phyloP scores from a whole-genome alignment of 179 eudicot species.

The Spinacia oleracea region DNA sequence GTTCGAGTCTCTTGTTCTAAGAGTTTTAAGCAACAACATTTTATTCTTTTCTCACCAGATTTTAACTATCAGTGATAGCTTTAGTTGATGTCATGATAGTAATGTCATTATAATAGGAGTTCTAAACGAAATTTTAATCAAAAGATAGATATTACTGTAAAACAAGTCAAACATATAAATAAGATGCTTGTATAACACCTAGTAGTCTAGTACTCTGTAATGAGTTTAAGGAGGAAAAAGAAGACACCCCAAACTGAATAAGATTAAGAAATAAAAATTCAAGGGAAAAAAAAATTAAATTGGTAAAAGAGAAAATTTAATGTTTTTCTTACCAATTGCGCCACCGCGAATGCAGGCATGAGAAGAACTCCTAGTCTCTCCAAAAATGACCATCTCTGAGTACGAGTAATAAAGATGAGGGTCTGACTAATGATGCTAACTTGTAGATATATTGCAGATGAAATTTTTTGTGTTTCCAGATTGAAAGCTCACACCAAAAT shows the following conservation, averaged over 20 bases:
- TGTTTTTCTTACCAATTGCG: slow-evolving; percentile 59
- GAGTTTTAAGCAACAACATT: neutral
- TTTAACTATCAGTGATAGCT: no score
- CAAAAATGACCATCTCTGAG: slow-evolving; percentile 74
- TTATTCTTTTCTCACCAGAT: no score
- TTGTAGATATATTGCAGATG: slow-evolving; percentile 72
- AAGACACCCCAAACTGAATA: neutral
- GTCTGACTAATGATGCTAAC: slow-evolving; percentile 82
- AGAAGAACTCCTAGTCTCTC: slow-evolving; percentile 72
- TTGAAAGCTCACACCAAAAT: slow-evolving; percentile 56
- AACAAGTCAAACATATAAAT: no score
- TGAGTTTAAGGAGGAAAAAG: neutral
- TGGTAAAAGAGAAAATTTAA: neutral
- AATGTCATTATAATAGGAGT: no score
- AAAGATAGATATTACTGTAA: no score
- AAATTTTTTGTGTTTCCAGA: slow-evolving; percentile 46
- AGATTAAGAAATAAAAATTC: neutral
- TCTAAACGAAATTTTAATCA: no score
- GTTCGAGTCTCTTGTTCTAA: neutral
- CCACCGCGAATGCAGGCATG: slow-evolving; percentile 67
- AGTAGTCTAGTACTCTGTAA: no score
- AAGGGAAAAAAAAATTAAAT: neutral
- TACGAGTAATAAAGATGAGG: slow-evolving; percentile 79
- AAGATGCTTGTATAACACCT: no score
- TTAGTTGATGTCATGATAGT: neutral